Evolutionary conservation across 2,329 filamentous ascomycete genomes (phyloP).

Genomic region (Colletotrichum sp.): DNA sequence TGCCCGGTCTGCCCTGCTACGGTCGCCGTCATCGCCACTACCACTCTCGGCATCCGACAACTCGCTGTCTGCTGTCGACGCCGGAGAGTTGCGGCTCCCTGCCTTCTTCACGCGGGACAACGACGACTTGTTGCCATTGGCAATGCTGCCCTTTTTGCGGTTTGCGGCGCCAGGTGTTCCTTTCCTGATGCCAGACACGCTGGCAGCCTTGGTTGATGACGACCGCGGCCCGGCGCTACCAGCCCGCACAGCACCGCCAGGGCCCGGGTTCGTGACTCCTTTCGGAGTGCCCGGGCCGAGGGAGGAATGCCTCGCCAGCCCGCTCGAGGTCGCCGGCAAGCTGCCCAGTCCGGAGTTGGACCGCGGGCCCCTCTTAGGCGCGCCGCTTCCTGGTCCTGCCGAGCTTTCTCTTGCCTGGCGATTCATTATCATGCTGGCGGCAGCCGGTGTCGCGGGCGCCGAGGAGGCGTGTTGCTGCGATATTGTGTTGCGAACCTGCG

Average conservation of each 20-base stretch:
- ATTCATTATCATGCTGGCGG: slow-evolving; percentile 63
- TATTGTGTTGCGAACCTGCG: slow-evolving; percentile 56
- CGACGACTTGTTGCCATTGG: slow-evolving; percentile 58
- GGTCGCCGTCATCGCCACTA: slow-evolving; percentile 57
- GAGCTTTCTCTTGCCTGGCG: slow-evolving; percentile 63
- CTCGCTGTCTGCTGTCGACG: slow-evolving; percentile 68
- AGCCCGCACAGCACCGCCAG: slow-evolving; percentile 47
- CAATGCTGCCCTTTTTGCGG: slow-evolving; percentile 51
- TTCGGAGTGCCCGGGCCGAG: slow-evolving; percentile 69
- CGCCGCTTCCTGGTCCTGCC: slow-evolving; percentile 54
- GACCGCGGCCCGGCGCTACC: slow-evolving; percentile 67
- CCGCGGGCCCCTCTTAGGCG: slow-evolving; percentile 58
- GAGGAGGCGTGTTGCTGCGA: slow-evolving; percentile 58
- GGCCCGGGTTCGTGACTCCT: slow-evolving; percentile 31
- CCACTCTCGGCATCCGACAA: slow-evolving; percentile 66
- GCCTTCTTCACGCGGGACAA: slow-evolving; percentile 67
- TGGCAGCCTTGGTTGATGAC: slow-evolving; percentile 48
- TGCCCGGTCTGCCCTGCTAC: slow-evolving; percentile 21
- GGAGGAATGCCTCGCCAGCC: slow-evolving; percentile 66
- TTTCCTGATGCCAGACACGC: slow-evolving; percentile 47
- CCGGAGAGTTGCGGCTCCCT: slow-evolving; percentile 63
- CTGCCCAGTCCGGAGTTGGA: slow-evolving; percentile 52
- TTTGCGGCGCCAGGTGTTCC: slow-evolving; percentile 46
- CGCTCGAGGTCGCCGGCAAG: slow-evolving; percentile 58
- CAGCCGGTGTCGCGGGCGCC: slow-evolving; percentile 64